Conservation (phyloP, 75 land plant species). For the Chamaecyparis obtusa region DNA sequence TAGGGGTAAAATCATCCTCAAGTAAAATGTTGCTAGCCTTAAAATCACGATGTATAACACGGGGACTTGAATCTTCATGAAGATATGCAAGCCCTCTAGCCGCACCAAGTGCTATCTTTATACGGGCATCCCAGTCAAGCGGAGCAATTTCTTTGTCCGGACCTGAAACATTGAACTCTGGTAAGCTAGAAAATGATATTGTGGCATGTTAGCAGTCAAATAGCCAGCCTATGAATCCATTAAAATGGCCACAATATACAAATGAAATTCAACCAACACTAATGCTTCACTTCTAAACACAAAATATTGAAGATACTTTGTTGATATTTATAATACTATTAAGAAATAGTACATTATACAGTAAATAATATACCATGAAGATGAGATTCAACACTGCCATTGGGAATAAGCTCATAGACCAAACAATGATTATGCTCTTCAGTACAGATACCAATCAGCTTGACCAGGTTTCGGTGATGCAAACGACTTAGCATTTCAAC, state of each 20-base stretch:
- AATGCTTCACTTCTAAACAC: neutral
- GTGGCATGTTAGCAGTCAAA: neutral
- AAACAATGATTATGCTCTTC: constrained; percentile 68
- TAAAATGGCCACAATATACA: neutral
- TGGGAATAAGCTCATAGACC: constrained; percentile 85
- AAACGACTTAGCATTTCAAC: constrained; percentile 93
- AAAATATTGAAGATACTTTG: neutral
- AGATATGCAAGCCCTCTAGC: constrained; percentile 91
- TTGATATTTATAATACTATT: neutral
- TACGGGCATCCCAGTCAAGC: constrained; percentile 84
- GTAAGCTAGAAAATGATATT: constrained; percentile 11
- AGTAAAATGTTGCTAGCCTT: constrained; percentile 93
- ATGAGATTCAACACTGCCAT: constrained; percentile 93
- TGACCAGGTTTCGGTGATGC: constrained; percentile 90
- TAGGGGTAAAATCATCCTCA: constrained; percentile 91
- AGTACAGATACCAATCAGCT: constrained; percentile 78
- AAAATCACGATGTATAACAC: constrained; percentile 94
- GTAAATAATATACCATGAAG: constrained; percentile 67
- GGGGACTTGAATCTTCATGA: constrained; percentile 92
- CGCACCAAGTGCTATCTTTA: constrained; percentile 95
- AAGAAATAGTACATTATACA: neutral
- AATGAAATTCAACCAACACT: neutral
- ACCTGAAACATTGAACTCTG: constrained; percentile 37
- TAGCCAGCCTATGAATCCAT: neutral
- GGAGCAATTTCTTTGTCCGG: constrained; percentile 58